Evolutionary conservation across 495 filamentous ascomycete species (phyloP).

Genomic region (Aspergillus conjunctus): DNA sequence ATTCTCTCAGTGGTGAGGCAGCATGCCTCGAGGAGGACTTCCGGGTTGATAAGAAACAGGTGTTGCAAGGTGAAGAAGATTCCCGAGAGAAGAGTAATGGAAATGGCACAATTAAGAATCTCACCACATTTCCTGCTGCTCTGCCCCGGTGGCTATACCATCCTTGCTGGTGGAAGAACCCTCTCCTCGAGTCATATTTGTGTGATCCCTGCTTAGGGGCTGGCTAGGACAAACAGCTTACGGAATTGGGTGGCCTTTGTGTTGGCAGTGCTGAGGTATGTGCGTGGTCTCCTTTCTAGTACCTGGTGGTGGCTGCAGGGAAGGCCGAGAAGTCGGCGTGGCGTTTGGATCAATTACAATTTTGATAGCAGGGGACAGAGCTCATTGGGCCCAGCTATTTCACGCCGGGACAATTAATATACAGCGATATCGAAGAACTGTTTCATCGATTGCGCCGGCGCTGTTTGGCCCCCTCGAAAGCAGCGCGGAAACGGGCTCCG

Average conservation of each 20-base stretch:
- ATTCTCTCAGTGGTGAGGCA: constrained; percentile 16
- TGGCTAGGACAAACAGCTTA: background rate
- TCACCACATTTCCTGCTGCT: background rate
- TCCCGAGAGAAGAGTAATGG: background rate
- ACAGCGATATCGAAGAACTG: background rate
- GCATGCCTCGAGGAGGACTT: constrained; percentile 6
- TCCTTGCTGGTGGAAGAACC: background rate
- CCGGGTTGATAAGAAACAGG: background rate
- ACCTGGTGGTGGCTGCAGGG: background rate
- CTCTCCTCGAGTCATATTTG: background rate
- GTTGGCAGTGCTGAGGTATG: background rate
- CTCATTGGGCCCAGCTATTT: background rate
- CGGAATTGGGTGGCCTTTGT: background rate
- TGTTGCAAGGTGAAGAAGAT: background rate
- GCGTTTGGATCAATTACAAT: background rate
- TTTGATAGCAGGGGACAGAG: background rate
- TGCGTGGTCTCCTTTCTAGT: background rate
- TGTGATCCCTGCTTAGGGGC: background rate
- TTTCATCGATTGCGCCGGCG: background rate
- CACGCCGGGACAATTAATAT: background rate
- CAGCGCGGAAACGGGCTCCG: background rate
- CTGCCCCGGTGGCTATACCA: background rate
- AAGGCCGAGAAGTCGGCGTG: background rate
- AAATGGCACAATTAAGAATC: constrained; percentile 1
- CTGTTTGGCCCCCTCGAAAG: background rate